phyloP scores from a whole-genome alignment of 1,139 yeast genomes.

The Pichiaceae sp. region DNA sequence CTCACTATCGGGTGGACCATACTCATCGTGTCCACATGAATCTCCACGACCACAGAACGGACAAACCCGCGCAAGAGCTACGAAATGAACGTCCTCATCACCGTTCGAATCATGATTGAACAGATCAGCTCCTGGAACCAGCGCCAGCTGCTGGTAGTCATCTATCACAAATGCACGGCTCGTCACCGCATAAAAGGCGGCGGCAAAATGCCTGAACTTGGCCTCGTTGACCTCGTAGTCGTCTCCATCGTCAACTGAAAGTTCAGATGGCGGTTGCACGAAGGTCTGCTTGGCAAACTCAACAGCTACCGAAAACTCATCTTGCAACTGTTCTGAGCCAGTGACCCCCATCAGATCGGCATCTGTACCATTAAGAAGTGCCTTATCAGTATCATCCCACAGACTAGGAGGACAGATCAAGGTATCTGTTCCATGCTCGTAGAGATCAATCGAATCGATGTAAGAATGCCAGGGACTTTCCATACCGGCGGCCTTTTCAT shows the following conservation, averaged over 20 bases:
- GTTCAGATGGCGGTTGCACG: conserved; percentile 33
- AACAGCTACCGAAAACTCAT: conserved; percentile 44
- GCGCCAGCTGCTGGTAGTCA: conserved; percentile 58
- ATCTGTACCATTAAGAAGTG: conserved; percentile 55
- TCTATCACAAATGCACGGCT: conserved; percentile 81
- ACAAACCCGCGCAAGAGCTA: conserved; percentile 66
- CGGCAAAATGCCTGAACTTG: conserved; percentile 38
- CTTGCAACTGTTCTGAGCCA: conserved; percentile 47
- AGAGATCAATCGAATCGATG: conserved; percentile 44
- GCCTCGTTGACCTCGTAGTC: conserved; percentile 12
- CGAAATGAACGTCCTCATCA: conserved; percentile 65
- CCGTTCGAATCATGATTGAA: conserved; percentile 61
- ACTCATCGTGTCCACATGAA: conserved; percentile 41
- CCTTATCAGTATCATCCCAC: conserved; percentile 49
- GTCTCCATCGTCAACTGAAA: conserved; percentile 20
- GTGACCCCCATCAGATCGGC: conserved; percentile 56
- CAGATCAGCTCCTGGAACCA: conserved; percentile 88
- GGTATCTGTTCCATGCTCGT: conserved; percentile 21
- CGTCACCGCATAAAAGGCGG: conserved; percentile 49
- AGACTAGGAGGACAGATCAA: conserved; percentile 49
- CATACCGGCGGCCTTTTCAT: conserved; percentile 47
- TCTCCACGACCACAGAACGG: conserved; percentile 58
- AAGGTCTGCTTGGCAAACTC: conserved; percentile 34
- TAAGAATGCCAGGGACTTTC: conserved; percentile 74
- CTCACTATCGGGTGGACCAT: conserved; percentile 23